Conservation (phyloP, 208 protist genomes). For the Phytomonas sp. region DNA sequence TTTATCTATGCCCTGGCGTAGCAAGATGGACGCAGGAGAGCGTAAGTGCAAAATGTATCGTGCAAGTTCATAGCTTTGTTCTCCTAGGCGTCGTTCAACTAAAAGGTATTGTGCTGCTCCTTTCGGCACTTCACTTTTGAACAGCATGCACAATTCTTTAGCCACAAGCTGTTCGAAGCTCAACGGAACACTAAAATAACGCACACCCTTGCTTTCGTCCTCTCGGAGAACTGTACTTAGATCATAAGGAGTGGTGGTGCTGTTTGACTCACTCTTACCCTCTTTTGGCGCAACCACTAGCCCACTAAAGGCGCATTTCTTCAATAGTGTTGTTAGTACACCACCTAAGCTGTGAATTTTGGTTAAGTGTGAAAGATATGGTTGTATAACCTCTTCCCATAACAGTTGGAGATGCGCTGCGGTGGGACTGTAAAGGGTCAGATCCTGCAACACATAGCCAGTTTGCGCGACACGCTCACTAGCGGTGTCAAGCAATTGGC, state of each 20-base stretch:
- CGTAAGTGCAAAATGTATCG: conserved; percentile 68
- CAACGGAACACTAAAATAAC: conserved; percentile 44
- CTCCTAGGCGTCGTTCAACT: conserved; percentile 39
- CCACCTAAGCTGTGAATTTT: conserved; percentile 29
- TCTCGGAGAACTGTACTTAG: conserved; percentile 29
- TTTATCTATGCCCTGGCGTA: conserved; percentile 66
- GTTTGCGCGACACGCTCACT: conserved; percentile 32
- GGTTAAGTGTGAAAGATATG: conserved; percentile 32
- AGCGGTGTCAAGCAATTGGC: conserved; percentile 40
- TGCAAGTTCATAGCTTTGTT: conserved; percentile 53
- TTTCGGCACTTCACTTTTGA: conserved; percentile 26
- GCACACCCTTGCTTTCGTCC: conserved; percentile 40
- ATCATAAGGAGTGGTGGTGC: conserved; percentile 40
- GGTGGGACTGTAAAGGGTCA: conserved; percentile 71
- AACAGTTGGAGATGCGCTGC: conserved; percentile 54
- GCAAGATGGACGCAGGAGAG: conserved; percentile 34
- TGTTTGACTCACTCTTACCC: conserved; percentile 8
- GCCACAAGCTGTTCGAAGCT: conserved; percentile 44
- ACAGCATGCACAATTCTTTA: conserved; percentile 25
- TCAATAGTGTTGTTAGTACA: conserved; percentile 48
- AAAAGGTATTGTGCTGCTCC: conserved; percentile 64
- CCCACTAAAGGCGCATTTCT: conserved; percentile 63
- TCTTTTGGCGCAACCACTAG: conserved; percentile 3
- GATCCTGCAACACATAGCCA: conserved; percentile 67
- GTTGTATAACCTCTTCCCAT: conserved; percentile 43